Percentiles rank a stretch among this genome's conserved stretches.
Evolutionary conservation across 306 rosid species (phyloP).

Genomic region (Glycine tomentella): DNA sequence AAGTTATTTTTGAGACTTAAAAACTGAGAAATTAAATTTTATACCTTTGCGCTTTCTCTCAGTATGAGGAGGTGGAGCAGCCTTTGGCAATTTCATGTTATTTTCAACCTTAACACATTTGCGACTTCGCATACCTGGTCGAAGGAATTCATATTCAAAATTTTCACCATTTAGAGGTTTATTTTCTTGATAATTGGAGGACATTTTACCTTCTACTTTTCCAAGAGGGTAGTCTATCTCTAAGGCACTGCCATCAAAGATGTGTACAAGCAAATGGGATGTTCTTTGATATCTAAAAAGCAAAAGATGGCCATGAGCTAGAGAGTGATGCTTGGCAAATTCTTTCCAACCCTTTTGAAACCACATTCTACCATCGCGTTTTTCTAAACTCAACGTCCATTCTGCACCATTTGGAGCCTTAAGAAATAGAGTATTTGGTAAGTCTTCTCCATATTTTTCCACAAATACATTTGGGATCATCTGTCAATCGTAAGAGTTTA

Average conservation of each 20-base stretch:
- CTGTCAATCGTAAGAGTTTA: constrained; percentile 21
- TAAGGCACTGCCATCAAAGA: constrained; percentile 16
- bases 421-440: constrained; percentile 11
- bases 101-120: neutral
- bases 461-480: constrained; percentile 42
- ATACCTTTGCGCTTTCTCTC: constrained; percentile 6
- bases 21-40: neutral
- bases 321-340: constrained; percentile 40
- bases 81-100: neutral
- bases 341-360: constrained; percentile 54
- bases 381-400: constrained; percentile 47
- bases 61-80: neutral
- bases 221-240: constrained; percentile 19
- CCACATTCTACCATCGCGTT: constrained; percentile 40
- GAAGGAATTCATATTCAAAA: neutral
- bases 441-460: constrained; percentile 37
- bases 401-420: constrained; percentile 44
- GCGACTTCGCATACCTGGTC: neutral
- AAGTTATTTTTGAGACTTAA: neutral
- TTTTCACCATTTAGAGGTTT: too few relatives aligned
- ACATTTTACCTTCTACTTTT: neutral
- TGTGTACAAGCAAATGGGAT: constrained; percentile 1
- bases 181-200: neutral
- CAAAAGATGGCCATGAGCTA: constrained; percentile 39
- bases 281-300: constrained; percentile 29